Evolutionary conservation across 78 protist genomes (phyloP).

Genomic region (Dictyostelium discoideum): DNA sequence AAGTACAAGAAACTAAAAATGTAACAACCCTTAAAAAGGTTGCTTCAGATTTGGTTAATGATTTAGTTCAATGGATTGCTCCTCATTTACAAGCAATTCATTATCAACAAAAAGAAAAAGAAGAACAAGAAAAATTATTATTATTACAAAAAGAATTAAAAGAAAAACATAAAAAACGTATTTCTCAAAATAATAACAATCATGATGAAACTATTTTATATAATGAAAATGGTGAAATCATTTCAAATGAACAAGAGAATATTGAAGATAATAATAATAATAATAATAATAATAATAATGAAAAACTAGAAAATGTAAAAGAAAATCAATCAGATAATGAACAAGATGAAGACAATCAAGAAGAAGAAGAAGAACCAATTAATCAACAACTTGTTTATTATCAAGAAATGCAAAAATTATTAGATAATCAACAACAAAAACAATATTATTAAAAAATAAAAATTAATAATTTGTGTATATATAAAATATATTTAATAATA

Average conservation of each 20-base stretch:
- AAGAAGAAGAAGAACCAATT: neutral
- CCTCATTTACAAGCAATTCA: slow-evolving; percentile 28
- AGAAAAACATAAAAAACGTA: neutral
- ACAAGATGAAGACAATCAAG: neutral
- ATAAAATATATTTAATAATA: too few species aligned
- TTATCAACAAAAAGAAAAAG: slow-evolving; percentile 26
- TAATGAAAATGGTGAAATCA: neutral
- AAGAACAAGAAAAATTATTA: slow-evolving; percentile 2
- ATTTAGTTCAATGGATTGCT: slow-evolving; percentile 25
- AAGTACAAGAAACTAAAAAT: slow-evolving; percentile 58
- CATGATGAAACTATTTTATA: neutral
- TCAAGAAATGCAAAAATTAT: slow-evolving; percentile 1
- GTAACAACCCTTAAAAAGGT: slow-evolving; percentile 55
- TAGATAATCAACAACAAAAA: slow-evolving; percentile 20
- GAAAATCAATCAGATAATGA: neutral
- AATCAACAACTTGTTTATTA: slow-evolving; percentile 30
- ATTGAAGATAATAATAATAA: neutral
- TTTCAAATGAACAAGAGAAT: neutral
- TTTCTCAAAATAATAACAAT: neutral
- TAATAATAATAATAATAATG: too few species aligned
- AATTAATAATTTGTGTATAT: neutral
- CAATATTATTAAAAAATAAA: neutral
- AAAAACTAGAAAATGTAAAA: neutral
- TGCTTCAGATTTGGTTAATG: slow-evolving; percentile 23
- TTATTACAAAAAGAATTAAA: neutral